These are phyloP conservation scores for Telfairia occidentalis DNA, from an alignment of 331 rosid genomes.

Conservation along the genomic window DNA sequence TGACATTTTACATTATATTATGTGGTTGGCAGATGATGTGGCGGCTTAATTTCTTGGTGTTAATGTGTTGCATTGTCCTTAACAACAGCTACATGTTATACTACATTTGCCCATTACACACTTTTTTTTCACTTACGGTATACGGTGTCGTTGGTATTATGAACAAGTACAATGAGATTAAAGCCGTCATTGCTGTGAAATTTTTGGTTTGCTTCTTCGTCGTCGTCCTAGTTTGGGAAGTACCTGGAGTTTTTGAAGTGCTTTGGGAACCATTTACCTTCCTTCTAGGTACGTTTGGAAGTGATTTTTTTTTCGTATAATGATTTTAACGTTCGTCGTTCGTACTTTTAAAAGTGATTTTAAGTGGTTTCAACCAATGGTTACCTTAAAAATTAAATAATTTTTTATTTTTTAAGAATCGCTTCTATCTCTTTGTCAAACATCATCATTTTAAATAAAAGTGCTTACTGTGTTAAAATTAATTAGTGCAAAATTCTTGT, in stretches of 20 bases:
- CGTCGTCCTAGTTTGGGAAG: constrained; percentile 80
- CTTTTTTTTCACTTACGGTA: constrained; percentile 90
- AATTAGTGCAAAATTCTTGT: too few relatives aligned
- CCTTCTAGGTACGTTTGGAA: constrained; percentile 68
- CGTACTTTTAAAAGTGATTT: too few relatives aligned
- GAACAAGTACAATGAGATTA: constrained; percentile 74
- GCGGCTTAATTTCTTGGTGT: constrained; percentile 92
- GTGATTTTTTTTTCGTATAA: too few relatives aligned
- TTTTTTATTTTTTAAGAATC: too few relatives aligned
- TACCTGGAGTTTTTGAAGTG: constrained; percentile 88
- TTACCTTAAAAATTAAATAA: too few relatives aligned
- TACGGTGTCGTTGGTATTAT: constrained; percentile 73
- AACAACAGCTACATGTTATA: constrained; percentile 84
- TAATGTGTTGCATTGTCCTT: constrained; percentile 66
- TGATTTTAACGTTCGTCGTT: too few relatives aligned
- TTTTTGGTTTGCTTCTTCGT: constrained; percentile 59
- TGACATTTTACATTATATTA: background rate
- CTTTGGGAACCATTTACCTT: constrained; percentile 80
- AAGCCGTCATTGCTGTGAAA: constrained; percentile 59
- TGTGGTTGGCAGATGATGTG: constrained; percentile 98
- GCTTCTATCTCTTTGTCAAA: too few relatives aligned
- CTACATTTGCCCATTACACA: constrained; percentile 99
- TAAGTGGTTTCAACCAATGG: too few relatives aligned
- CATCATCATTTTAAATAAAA: too few relatives aligned
- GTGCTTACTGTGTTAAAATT: too few relatives aligned